Evolutionary conservation across 2,329 filamentous ascomycete genomes (phyloP), one percentile per base, ranked within the genome.

Genomic region (Neopestalotiopsis clavispora): DNA sequence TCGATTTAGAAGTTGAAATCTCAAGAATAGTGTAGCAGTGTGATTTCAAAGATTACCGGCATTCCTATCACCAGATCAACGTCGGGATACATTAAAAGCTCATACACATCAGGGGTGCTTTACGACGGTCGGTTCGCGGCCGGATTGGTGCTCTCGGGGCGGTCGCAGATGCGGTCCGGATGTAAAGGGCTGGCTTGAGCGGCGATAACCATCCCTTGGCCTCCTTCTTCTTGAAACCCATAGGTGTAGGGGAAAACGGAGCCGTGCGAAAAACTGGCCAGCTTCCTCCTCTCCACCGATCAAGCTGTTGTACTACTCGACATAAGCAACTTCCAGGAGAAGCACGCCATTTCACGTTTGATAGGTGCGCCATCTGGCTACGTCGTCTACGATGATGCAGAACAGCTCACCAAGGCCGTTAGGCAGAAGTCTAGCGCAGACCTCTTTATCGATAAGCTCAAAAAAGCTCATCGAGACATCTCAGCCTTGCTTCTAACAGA

Each of bases 271-370:
- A 95, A 97, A 79, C 91, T 99, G 74, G 96, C 96, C 1, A 89
- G 88, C 69, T 98, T 98, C 83, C 85, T 99, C 49, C 98, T 98
- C 82, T 96, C 93, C 0, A 97, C 94, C 1, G 94, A 97, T 75
- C 90, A 90, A 34, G 95, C 96, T 2, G 94, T 99, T 32, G 90
- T 98, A 42, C 89, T 96, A 42, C 98, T 98, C 80, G 96, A 98
- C 80, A 98, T 98, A 95, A 94, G 91, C 75, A 96, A 99, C 78
- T 98, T 98, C 79, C 94, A 97, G 78, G 96, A 98, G 78, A 97
- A 97, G 80, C 95, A 98, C 78, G 98, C 96, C 3, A 93, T 98
- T 68, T 97, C 94, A 34, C 89, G 95, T 20, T 87, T 98, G 40
- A 98, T 98, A 73, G 96, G 96, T 59, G 92, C 93, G 3, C 96